phyloP scores from a whole-genome alignment of 768 basidiomycete species.

The Plicaturopsis crispa region DNA sequence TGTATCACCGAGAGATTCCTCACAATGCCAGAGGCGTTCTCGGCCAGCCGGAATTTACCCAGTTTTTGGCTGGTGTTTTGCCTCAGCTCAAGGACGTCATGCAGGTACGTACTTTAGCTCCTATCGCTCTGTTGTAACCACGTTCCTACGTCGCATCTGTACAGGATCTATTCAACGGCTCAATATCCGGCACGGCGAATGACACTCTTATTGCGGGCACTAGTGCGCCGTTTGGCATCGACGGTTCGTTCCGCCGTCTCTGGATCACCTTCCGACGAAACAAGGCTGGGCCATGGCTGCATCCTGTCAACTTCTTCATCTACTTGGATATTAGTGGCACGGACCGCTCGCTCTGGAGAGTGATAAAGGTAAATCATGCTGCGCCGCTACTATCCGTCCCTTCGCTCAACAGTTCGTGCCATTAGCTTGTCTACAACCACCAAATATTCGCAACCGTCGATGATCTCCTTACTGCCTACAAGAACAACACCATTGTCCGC shows the following conservation, averaged over 20 bases:
- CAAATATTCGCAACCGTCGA: constrained; percentile 42
- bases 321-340: constrained; percentile 52
- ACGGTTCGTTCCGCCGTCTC: constrained; percentile 48
- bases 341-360: constrained; percentile 42
- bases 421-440: constrained; percentile 50
- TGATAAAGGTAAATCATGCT: constrained; percentile 32
- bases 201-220: constrained; percentile 42
- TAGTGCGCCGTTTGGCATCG: constrained; percentile 48
- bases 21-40: constrained; percentile 41
- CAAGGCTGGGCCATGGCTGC: constrained; percentile 43
- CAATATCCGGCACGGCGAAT: constrained; percentile 32
- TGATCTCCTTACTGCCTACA: constrained; percentile 46
- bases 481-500: constrained; percentile 43
- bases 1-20: constrained; percentile 48
- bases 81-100: constrained; percentile 32
- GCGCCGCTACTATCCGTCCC: not conserved
- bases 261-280: constrained; percentile 47
- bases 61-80: constrained; percentile 24
- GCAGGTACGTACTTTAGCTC: constrained; percentile 21
- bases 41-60: constrained; percentile 19
- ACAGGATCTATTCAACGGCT: constrained; percentile 43
- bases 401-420: not conserved
- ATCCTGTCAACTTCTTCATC: constrained; percentile 46
- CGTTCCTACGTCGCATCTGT: not conserved
- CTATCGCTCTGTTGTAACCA: not conserved